Evolutionary conservation across 2,329 filamentous ascomycete genomes (phyloP).

Genomic region (Hypoxylon sp.): DNA sequence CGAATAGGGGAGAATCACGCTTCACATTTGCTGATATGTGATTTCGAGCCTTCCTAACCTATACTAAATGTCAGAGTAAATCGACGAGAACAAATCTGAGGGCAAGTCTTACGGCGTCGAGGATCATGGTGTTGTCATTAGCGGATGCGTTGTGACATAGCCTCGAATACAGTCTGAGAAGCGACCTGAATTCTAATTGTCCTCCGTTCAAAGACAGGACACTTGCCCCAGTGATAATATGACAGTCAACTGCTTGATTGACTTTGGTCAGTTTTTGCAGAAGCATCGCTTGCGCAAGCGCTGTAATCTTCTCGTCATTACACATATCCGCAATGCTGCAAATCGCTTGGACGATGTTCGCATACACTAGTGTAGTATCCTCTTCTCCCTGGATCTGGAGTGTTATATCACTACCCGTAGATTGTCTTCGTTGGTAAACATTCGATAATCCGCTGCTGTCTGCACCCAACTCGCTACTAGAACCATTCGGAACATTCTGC

Average conservation of each 20-base stretch:
- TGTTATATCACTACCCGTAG: slow-evolving; percentile 84
- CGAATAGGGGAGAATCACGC: slow-evolving; percentile 80
- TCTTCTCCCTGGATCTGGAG: slow-evolving; percentile 82
- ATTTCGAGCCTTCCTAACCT: slow-evolving; percentile 82
- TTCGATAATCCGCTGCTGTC: slow-evolving; percentile 58
- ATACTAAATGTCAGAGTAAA: slow-evolving; percentile 34
- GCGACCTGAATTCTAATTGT: slow-evolving; percentile 83
- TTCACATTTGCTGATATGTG: slow-evolving; percentile 80
- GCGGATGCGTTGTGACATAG: slow-evolving; percentile 80
- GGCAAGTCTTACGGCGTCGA: slow-evolving; percentile 75
- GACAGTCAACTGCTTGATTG: slow-evolving; percentile 82
- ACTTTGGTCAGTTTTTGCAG: slow-evolving; percentile 95
- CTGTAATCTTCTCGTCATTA: slow-evolving; percentile 91
- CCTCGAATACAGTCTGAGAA: slow-evolving; percentile 86
- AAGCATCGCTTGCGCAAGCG: slow-evolving; percentile 93
- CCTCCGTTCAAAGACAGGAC: slow-evolving; percentile 82
- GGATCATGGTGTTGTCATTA: slow-evolving; percentile 75
- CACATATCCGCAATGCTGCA: slow-evolving; percentile 88
- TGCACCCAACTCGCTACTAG: slow-evolving; percentile 60
- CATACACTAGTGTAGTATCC: slow-evolving; percentile 82
- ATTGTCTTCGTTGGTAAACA: slow-evolving; percentile 69
- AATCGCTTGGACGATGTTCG: slow-evolving; percentile 94
- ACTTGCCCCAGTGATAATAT: slow-evolving; percentile 87
- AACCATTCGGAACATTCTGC: slow-evolving; percentile 67
- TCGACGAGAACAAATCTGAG: background rate